Percentiles rank a stretch among this genome's conserved stretches.
phyloP scores from a whole-genome alignment of 2,329 filamentous ascomycete genomes.

The Ilyonectria destructans region DNA sequence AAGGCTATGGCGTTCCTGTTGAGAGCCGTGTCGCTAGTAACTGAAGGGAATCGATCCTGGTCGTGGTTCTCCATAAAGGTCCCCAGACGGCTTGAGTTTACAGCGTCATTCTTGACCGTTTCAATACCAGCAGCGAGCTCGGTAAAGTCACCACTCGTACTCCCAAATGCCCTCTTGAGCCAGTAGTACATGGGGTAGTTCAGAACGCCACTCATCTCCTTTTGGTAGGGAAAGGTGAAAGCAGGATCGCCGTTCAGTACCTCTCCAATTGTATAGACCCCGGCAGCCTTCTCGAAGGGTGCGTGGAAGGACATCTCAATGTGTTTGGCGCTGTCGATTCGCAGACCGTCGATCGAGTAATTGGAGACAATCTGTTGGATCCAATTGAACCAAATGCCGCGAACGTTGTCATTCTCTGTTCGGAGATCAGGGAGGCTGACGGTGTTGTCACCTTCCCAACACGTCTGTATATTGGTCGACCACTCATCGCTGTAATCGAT shows the following conservation, averaged over 20 bases:
- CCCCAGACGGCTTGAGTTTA: conserved; percentile 37
- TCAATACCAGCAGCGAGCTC: conserved; percentile 30
- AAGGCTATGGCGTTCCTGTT: conserved; percentile 38
- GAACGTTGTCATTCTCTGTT: conserved; percentile 67
- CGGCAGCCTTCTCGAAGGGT: conserved; percentile 67
- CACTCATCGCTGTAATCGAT: conserved; percentile 36
- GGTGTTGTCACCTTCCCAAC: conserved; percentile 41
- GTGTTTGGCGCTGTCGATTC: conserved; percentile 76
- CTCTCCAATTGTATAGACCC: conserved; percentile 75
- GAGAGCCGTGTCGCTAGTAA: conserved; percentile 35
- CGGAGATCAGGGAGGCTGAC: conserved; percentile 72
- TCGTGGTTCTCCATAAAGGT: conserved; percentile 41
- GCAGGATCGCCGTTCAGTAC: conserved; percentile 69
- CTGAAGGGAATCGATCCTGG: conserved; percentile 30
- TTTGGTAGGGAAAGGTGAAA: conserved; percentile 69
- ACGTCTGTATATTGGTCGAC: conserved; percentile 33
- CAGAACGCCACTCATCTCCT: conserved; percentile 71
- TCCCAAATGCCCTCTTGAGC: conserved; percentile 31
- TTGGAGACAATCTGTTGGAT: conserved; percentile 70
- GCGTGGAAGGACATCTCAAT: conserved; percentile 74
- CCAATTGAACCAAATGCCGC: conserved; percentile 71
- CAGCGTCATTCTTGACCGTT: conserved; percentile 31
- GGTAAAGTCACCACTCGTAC: conserved; percentile 30
- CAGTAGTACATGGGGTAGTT: conserved; percentile 70
- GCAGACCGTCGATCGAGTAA: conserved; percentile 75